phyloP scores from a whole-genome alignment of 2,329 filamentous ascomycete genomes.

The Epichloe festucae region DNA sequence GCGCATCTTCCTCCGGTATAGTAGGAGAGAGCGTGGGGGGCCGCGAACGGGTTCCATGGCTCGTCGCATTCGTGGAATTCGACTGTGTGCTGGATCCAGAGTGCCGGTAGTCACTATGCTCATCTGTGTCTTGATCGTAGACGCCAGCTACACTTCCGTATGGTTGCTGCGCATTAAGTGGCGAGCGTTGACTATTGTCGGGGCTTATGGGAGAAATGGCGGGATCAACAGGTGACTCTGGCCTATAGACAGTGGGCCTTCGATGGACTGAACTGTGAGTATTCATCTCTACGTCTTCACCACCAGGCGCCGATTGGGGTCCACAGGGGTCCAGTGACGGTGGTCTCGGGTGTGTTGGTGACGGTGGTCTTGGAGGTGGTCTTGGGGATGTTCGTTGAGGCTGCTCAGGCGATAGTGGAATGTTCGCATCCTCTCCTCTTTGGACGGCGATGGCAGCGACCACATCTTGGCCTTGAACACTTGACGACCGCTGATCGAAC shows the following conservation, averaged over 20 bases:
- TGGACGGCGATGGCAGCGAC: neutral
- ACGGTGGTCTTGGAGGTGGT: slow-evolving; percentile 25
- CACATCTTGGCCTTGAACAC: neutral
- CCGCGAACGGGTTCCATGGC: slow-evolving; percentile 4
- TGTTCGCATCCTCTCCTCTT: neutral
- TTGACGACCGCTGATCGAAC: neutral
- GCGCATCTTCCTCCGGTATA: slow-evolving; percentile 8
- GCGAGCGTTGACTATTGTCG: neutral
- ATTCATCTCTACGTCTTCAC: slow-evolving; percentile 10
- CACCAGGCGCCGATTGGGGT: slow-evolving; percentile 13
- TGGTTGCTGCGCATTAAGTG: neutral
- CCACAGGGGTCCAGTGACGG: slow-evolving; percentile 33
- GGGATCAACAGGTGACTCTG: slow-evolving; percentile 10
- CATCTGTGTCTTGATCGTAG: slow-evolving; percentile 5
- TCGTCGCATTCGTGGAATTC: slow-evolving; percentile 4
- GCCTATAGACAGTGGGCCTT: slow-evolving; percentile 4
- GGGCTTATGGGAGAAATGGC: slow-evolving; percentile 5
- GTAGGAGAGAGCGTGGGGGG: slow-evolving; percentile 7
- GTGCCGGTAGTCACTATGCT: slow-evolving; percentile 6
- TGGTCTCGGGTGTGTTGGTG: slow-evolving; percentile 13
- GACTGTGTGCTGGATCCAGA: slow-evolving; percentile 10
- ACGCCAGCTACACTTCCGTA: slow-evolving; percentile 2
- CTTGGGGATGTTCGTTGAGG: slow-evolving; percentile 15
- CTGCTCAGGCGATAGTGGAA: slow-evolving; percentile 6
- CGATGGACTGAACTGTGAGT: slow-evolving; percentile 12